These are phyloP conservation scores for Peronospora farinosa DNA, from an alignment of 352 stramenopile species.

Conservation along the genomic window DNA sequence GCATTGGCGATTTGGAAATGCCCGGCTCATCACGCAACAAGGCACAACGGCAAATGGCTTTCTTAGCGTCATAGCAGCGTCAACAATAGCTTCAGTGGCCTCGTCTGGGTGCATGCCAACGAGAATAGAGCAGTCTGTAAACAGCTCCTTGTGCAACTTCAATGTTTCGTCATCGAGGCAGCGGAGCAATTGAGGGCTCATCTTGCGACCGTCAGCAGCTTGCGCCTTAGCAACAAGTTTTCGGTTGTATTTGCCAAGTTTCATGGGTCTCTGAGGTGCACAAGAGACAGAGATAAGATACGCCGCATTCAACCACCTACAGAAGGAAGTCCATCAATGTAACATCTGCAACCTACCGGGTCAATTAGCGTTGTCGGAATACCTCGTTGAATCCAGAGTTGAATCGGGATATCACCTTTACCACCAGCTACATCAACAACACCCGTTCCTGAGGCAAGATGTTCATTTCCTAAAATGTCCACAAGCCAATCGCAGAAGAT, in stretches of 20 bases:
- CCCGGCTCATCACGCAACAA: slow-evolving; percentile 93
- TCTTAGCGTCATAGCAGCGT: slow-evolving; percentile 75
- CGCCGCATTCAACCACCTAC: background rate
- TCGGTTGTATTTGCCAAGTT: slow-evolving; percentile 63
- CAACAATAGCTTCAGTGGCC: slow-evolving; percentile 93
- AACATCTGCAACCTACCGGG: slow-evolving; percentile 37
- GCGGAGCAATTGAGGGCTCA: slow-evolving; percentile 50
- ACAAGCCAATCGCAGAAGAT: slow-evolving; percentile 84
- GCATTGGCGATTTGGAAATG: slow-evolving; percentile 80
- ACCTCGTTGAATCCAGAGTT: slow-evolving; percentile 71
- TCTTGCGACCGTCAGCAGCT: slow-evolving; percentile 23
- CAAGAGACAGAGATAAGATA: background rate
- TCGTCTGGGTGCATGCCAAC: slow-evolving; percentile 94
- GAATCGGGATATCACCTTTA: slow-evolving; percentile 82
- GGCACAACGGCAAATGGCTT: slow-evolving; percentile 95
- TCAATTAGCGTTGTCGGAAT: slow-evolving; percentile 83
- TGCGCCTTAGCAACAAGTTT: slow-evolving; percentile 52
- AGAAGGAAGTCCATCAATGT: background rate
- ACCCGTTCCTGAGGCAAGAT: slow-evolving; percentile 44
- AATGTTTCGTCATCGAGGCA: slow-evolving; percentile 56
- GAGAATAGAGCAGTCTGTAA: slow-evolving; percentile 80
- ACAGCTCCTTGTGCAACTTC: slow-evolving; percentile 41
- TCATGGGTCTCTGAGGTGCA: slow-evolving; percentile 58
- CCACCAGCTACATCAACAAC: slow-evolving; percentile 86
- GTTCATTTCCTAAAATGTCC: slow-evolving; percentile 38